Conservation (phyloP, 2,329 filamentous ascomycete genomes). For the Colletotrichum acutatum region DNA sequence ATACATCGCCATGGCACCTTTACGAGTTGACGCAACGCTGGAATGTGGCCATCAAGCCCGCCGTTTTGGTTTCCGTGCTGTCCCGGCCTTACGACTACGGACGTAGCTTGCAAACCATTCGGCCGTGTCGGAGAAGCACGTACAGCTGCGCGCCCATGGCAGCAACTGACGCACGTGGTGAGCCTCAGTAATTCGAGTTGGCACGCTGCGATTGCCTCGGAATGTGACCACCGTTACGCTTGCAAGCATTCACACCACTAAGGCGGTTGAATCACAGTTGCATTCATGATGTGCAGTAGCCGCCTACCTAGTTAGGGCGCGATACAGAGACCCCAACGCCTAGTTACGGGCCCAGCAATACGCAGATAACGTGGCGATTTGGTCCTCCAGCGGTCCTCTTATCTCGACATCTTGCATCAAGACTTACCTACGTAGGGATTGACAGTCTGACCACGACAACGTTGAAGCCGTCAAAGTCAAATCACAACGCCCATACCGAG, state of each 20-base stretch:
- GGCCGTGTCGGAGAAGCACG: not conserved
- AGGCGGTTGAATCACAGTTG: not conserved
- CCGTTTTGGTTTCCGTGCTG: not conserved
- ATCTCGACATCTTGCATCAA: not conserved
- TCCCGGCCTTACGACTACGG: not conserved
- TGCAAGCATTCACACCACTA: slow-evolving; percentile 1
- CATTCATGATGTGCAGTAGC: not conserved
- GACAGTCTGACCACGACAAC: not conserved
- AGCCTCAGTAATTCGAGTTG: not conserved
- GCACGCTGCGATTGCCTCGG: not conserved
- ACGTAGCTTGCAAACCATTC: not conserved
- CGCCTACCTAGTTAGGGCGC: no score
- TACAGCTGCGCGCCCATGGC: not conserved
- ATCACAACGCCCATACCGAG: slow-evolving; percentile 3
- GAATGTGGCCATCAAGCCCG: not conserved
- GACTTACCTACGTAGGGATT: not conserved
- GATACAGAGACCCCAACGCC: not conserved
- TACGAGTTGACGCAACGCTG: not conserved
- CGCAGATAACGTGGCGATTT: slow-evolving; percentile 5
- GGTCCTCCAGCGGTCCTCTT: not conserved
- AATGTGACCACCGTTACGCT: not conserved
- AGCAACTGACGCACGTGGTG: not conserved
- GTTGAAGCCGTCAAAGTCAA: not conserved
- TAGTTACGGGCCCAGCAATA: not conserved
- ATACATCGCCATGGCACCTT: not conserved